Conservation (phyloP, 1,139 yeast species). For the Taphrina communis region DNA sequence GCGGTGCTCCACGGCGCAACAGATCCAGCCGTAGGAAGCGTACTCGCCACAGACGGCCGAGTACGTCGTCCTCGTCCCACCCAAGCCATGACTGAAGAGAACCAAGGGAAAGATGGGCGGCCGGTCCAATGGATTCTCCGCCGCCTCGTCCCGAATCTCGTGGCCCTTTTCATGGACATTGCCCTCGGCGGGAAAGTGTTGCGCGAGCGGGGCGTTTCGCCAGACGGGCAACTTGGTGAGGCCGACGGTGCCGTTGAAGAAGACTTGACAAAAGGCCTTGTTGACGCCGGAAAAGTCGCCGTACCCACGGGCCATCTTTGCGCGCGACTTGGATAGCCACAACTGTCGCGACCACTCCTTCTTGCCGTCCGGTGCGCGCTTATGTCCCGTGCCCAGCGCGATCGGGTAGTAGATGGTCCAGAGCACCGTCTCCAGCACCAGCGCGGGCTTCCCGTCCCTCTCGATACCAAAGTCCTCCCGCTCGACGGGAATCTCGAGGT, state of each 20-base stretch:
- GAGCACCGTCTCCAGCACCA: conserved; percentile 35
- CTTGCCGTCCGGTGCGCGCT: conserved; percentile 32
- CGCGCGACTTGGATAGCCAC: conserved; percentile 33
- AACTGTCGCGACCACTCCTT: conserved; percentile 35
- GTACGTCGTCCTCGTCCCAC: conserved; percentile 47
- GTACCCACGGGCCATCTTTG: conserved; percentile 30
- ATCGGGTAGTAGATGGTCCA: conserved; percentile 38
- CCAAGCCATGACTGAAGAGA: conserved; percentile 47
- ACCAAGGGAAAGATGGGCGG: conserved; percentile 45
- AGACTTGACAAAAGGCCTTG: conserved; percentile 28
- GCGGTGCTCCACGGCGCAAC: conserved; percentile 47
- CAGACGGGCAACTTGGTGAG: conserved; percentile 39
- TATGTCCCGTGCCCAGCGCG: conserved; percentile 25
- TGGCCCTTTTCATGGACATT: conserved; percentile 30
- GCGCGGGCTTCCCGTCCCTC: conserved; percentile 24
- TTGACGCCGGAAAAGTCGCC: conserved; percentile 39
- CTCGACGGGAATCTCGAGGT: conserved; percentile 38
- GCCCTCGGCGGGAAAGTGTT: conserved; percentile 38
- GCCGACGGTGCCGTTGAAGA: conserved; percentile 36
- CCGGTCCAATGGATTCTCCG: conserved; percentile 6
- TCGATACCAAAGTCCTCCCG: conserved; percentile 23
- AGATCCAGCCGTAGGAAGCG: conserved; percentile 47
- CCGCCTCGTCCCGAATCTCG: conserved; percentile 25
- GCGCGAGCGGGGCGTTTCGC: conserved; percentile 39
- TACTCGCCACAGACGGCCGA: conserved; percentile 47